These are phyloP conservation scores for Carpinus fangiana DNA, from an alignment of 306 rosid species.

Conservation along the genomic window DNA sequence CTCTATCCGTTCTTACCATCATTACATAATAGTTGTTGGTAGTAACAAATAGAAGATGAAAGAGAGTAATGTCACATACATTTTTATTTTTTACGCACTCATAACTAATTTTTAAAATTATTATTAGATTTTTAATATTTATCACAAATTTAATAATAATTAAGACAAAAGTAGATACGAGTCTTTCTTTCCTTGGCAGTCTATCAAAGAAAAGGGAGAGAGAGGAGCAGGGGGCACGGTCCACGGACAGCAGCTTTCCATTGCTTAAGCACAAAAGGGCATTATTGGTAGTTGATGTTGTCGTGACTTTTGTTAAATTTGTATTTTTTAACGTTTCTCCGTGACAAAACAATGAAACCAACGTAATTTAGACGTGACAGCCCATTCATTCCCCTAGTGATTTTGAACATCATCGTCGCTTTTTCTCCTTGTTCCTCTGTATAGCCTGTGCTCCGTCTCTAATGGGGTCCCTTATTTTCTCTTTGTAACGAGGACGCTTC, in stretches of 20 bases:
- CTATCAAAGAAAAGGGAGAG: too few species aligned
- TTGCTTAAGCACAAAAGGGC: conserved; percentile 32
- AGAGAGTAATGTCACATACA: too few species aligned
- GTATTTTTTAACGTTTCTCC: conserved; percentile 6
- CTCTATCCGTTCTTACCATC: accelerated
- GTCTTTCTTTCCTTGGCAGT: too few species aligned
- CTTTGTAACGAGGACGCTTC: conserved; percentile 24
- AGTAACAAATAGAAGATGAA: too few species aligned
- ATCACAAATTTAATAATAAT: too few species aligned
- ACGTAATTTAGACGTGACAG: conserved; percentile 20
- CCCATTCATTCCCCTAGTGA: conserved; percentile 22
- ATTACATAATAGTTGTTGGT: too few species aligned
- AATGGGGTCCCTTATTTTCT: conserved; percentile 27
- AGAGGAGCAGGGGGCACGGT: background rate
- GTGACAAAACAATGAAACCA: conserved; percentile 20
- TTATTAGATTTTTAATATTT: too few species aligned
- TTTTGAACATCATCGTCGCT: background rate
- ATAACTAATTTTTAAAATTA: too few species aligned
- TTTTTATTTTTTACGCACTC: too few species aligned
- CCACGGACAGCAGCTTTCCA: background rate
- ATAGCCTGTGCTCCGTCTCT: conserved; percentile 7
- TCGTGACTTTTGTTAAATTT: conserved; percentile 17
- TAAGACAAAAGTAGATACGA: too few species aligned
- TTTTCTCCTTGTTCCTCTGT: background rate
- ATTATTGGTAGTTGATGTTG: conserved; percentile 29